Evolutionary conservation across 140 eudicot species (phyloP), one percentile per base, ranked within the genome.

Genomic region (Senecio squalidus): DNA sequence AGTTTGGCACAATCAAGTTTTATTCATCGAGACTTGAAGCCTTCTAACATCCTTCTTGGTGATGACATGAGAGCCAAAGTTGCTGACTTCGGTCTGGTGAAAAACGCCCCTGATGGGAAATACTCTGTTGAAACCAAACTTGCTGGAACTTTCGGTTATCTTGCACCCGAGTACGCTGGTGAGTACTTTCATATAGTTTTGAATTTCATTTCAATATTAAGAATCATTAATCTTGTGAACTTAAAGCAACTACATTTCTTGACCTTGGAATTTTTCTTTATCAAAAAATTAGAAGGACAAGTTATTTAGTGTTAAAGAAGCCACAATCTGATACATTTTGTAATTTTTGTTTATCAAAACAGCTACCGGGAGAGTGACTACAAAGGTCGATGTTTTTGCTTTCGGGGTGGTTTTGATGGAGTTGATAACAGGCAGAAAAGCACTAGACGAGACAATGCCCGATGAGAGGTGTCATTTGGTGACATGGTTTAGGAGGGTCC

Each of bases 331-430:
- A 13, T 2, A 14, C 15, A n/a, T 9, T 25, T 54, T 30, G 8
- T 36, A n/a, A 13, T 46, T 60, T 64, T 25, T 58, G 50, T 51
- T 72, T 20, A 62, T 52, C 20, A 43, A 51, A 40, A 64, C 86
- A 90, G 96, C 85, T 31, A 86, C 98, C 0, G 98, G 98, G 39
- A 72, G 94, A 71, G 96, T 90, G 71, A 90, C 98, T 2, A 90
- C 98, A 3, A 90, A 86, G 57, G 94, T 90, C 13, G 98, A 90
- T 14, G 95, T 90, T 3, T 90, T 75, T 24, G 95, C 94, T 10
- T 86, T 81, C 45, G 96, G 96, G 17, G 91, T 90, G 3, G 83
- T 90, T 7, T 62, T 90, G 43, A 90, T 90, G 98, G 98, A 90
- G 80, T 63, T 86, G 7, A 71, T 90, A 51, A 80, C 98, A 0